phyloP scores from a whole-genome alignment of 371 early-diverging fungal species.

The Circinella minor region DNA sequence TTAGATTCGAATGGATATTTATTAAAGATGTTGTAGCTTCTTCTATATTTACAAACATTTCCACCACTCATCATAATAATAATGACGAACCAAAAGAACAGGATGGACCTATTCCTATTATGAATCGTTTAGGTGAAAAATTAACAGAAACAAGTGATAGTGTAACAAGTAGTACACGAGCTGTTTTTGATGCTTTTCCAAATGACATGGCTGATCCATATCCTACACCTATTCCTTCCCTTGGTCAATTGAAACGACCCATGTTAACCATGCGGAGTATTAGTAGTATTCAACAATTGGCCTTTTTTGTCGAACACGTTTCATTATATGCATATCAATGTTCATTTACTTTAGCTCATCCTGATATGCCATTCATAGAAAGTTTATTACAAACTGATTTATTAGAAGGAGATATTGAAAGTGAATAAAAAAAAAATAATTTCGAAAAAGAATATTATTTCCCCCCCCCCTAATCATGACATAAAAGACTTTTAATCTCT shows the following conservation, averaged over 20 bases:
- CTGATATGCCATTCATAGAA: slow-evolving; percentile 79
- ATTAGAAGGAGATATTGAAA: slow-evolving; percentile 57
- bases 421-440: background rate
- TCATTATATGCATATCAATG: slow-evolving; percentile 76
- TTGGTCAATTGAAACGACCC: slow-evolving; percentile 65
- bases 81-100: slow-evolving; percentile 17
- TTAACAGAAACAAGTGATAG: slow-evolving; percentile 23
- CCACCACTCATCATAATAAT: slow-evolving; percentile 23
- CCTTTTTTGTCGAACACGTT: slow-evolving; percentile 77
- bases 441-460: too few species aligned
- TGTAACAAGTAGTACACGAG: slow-evolving; percentile 2
- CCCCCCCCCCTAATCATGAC: background rate
- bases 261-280: slow-evolving; percentile 75
- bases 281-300: slow-evolving; percentile 68
- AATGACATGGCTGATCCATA: slow-evolving; percentile 10
- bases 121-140: slow-evolving; percentile 60
- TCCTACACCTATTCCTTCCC: slow-evolving; percentile 31
- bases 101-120: slow-evolving; percentile 55
- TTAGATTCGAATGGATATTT: slow-evolving; percentile 94
- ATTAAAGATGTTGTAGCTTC: slow-evolving; percentile 79
- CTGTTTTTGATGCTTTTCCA: slow-evolving; percentile 2
- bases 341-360: slow-evolving; percentile 70
- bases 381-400: slow-evolving; percentile 75
- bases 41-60: slow-evolving; percentile 36
- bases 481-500: too few species aligned